A percentile compares a stretch with the other conserved stretches of the same genome.
Evolutionary conservation across 106 monocot genomes (phyloP).

Genomic region (Acanthochlamys bracteata): DNA sequence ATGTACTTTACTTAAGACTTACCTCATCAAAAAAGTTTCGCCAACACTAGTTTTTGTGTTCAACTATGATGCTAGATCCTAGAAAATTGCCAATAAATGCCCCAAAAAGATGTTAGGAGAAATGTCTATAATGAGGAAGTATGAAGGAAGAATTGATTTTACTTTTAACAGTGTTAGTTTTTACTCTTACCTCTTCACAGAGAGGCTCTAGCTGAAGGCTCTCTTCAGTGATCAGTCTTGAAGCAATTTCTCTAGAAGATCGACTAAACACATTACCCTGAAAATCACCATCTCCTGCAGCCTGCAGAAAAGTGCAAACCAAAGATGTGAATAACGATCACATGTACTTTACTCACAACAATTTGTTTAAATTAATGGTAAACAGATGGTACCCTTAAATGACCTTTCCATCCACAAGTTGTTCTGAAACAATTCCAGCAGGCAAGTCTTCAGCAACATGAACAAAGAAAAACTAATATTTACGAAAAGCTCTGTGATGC

Average conservation of each 20-base stretch:
- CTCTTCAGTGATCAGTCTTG: conserved; percentile 46
- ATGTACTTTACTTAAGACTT: background rate
- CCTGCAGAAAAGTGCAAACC: conserved; percentile 14
- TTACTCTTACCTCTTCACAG: conserved; percentile 48
- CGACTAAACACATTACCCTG: background rate
- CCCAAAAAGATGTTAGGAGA: too few species aligned
- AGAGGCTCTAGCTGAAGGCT: conserved; percentile 61
- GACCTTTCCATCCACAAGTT: conserved; percentile 74
- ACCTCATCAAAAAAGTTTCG: too few species aligned
- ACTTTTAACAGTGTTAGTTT: too few species aligned
- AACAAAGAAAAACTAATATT: background rate
- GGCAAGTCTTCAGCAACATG: conserved; percentile 20
- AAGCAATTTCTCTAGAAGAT: conserved; percentile 10
- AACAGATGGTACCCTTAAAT: conserved; percentile 24
- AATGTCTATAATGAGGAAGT: too few species aligned
- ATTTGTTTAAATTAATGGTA: background rate
- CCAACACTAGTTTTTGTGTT: too few species aligned
- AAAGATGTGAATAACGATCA: background rate
- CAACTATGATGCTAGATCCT: background rate
- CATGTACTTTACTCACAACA: background rate
- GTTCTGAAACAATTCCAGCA: conserved; percentile 72
- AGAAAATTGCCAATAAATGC: too few species aligned
- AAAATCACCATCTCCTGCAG: conserved; percentile 12
- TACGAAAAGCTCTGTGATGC: background rate
- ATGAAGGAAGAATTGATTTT: too few species aligned